Conservation (phyloP, 352 stramenopile genomes). For the Globisporangium okanoganense region DNA sequence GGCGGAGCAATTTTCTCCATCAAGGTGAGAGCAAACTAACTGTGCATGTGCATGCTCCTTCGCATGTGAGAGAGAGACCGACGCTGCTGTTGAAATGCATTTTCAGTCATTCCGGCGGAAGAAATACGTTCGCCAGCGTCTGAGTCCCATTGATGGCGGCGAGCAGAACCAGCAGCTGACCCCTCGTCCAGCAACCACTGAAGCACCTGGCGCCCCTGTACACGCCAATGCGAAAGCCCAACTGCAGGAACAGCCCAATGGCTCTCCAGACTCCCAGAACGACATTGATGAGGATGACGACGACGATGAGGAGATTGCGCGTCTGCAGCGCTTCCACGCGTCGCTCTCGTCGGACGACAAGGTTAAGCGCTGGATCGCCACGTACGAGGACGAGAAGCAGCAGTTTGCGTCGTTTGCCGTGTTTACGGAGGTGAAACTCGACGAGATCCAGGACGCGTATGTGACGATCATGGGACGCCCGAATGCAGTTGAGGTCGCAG, state of each 20-base stretch:
- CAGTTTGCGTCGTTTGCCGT: constrained; percentile 75
- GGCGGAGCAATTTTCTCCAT: constrained; percentile 7
- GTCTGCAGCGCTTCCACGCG: constrained; percentile 39
- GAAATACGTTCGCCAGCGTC: constrained; percentile 36
- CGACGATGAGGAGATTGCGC: constrained; percentile 22
- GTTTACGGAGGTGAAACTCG: constrained; percentile 74
- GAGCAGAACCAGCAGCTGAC: constrained; percentile 1
- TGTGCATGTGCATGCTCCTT: neutral
- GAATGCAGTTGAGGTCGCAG: constrained; percentile 67
- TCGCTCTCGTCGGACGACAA: constrained; percentile 35
- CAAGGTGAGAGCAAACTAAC: neutral
- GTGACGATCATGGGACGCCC: constrained; percentile 41
- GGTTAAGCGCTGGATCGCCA: constrained; percentile 61
- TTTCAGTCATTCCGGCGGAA: constrained; percentile 46
- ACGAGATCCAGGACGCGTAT: constrained; percentile 65
- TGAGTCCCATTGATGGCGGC: constrained; percentile 37
- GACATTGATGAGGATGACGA: constrained; percentile 8
- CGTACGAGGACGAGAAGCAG: constrained; percentile 61
- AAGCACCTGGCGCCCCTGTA: neutral
- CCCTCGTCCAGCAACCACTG: neutral
- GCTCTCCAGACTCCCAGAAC: neutral
- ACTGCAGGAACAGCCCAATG: neutral
- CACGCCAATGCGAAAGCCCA: neutral
- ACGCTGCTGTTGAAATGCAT: neutral
- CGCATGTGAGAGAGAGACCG: neutral